Conservation (phyloP, 441 rosid species). For the Dalechampia spathulata region DNA sequence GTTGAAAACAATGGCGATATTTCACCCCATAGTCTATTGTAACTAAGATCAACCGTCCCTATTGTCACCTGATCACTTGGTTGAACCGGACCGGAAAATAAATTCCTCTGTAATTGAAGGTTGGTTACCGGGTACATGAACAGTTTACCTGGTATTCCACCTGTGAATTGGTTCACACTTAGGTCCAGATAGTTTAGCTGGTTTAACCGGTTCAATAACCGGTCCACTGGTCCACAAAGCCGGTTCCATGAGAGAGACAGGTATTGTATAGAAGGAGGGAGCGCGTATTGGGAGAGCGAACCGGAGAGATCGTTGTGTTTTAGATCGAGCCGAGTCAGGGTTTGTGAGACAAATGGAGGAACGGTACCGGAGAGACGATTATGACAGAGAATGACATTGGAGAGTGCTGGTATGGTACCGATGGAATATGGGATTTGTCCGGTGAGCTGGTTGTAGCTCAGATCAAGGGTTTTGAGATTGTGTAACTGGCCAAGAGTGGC, state of each 20-base stretch:
- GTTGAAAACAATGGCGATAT: slow-evolving; percentile 39
- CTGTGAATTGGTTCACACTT: slow-evolving; percentile 71
- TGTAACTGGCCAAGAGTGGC: slow-evolving; percentile 35
- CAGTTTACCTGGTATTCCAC: slow-evolving; percentile 53
- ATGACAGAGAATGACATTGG: slow-evolving; percentile 44
- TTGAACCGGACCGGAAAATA: slow-evolving; percentile 50
- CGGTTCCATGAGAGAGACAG: slow-evolving; percentile 48
- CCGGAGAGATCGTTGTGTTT: slow-evolving; percentile 48
- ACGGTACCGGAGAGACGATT: slow-evolving; percentile 43
- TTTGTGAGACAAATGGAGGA: slow-evolving; percentile 26
- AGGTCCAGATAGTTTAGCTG: slow-evolving; percentile 63
- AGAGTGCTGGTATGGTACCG: slow-evolving; percentile 30
- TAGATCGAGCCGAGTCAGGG: slow-evolving; percentile 56
- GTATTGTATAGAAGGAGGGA: slow-evolving; percentile 64
- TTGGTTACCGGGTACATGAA: slow-evolving; percentile 41
- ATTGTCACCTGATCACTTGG: slow-evolving; percentile 31
- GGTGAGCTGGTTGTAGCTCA: slow-evolving; percentile 61
- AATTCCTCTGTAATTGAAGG: slow-evolving; percentile 70
- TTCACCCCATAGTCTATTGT: slow-evolving; percentile 53
- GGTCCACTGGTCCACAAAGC: slow-evolving; percentile 57
- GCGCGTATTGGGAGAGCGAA: slow-evolving; percentile 26
- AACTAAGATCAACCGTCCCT: slow-evolving; percentile 64
- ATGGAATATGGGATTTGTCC: slow-evolving; percentile 45
- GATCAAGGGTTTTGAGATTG: slow-evolving; percentile 64
- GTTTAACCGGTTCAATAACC: slow-evolving; percentile 30